Evolutionary conservation across 768 basidiomycete genomes (phyloP).

Genomic region (Collybiopsis confluens): DNA sequence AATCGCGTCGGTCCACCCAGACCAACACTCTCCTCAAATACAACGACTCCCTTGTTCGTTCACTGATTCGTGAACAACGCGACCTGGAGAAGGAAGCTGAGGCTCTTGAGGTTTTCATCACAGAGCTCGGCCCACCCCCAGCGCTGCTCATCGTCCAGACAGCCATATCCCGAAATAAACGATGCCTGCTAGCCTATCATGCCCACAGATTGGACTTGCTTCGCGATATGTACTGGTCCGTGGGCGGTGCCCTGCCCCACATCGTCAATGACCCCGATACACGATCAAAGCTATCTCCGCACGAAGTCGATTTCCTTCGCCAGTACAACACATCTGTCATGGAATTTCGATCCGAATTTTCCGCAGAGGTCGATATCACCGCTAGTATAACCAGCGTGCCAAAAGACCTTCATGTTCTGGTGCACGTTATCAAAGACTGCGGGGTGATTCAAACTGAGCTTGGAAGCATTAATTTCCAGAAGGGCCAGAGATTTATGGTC

Average conservation of each 20-base stretch:
- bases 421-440: constrained; percentile 83
- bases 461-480: constrained; percentile 86
- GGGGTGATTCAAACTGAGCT: constrained; percentile 90
- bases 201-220: constrained; percentile 80
- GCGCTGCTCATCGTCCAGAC: constrained; percentile 84
- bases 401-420: constrained; percentile 84
- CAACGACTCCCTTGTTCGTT: constrained; percentile 83
- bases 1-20: constrained; percentile 80
- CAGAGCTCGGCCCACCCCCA: constrained; percentile 45
- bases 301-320: constrained; percentile 81
- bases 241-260: constrained; percentile 83
- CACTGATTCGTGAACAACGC: constrained; percentile 87
- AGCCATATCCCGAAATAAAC: constrained; percentile 87
- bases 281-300: constrained; percentile 70
- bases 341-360: constrained; percentile 80
- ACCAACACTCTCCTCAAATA: constrained; percentile 87
- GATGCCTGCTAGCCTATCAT: constrained; percentile 94
- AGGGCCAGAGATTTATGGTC: constrained; percentile 88
- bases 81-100: constrained; percentile 65
- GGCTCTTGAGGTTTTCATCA: constrained; percentile 26
- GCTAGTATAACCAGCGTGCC: constrained; percentile 81
- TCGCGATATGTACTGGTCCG: constrained; percentile 84
- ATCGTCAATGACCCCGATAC: constrained; percentile 64
- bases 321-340: constrained; percentile 78
- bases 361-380: constrained; percentile 83